A percentile compares a stretch with the other conserved stretches of the same genome.
phyloP scores from a whole-genome alignment of 768 basidiomycete genomes.

The Inosperma sp. region DNA sequence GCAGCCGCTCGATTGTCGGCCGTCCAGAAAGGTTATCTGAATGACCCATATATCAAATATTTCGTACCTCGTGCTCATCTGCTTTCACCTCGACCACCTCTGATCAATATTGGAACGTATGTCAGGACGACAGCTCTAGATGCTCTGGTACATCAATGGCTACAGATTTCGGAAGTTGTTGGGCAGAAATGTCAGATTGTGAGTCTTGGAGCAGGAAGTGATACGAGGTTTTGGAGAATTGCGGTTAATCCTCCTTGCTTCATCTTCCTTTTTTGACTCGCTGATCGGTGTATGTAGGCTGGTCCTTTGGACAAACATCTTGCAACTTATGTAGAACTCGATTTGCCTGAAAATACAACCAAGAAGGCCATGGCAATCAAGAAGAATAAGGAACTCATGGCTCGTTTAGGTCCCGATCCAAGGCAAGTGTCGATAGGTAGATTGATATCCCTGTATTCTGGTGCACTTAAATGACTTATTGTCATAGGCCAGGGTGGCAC shows the following conservation, averaged over 20 bases:
- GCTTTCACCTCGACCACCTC: constrained; percentile 62
- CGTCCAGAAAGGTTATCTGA: constrained; percentile 69
- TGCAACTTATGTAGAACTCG: constrained; percentile 76
- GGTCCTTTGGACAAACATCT: constrained; percentile 34
- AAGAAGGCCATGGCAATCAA: constrained; percentile 80
- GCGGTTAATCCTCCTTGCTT: constrained; percentile 50
- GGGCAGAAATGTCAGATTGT: constrained; percentile 74
- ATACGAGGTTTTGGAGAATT: constrained; percentile 92
- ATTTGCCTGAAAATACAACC: constrained; percentile 81
- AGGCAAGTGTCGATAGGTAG: constrained; percentile 42
- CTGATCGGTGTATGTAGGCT: constrained; percentile 12
- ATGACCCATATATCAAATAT: constrained; percentile 65
- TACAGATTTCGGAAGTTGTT: constrained; percentile 40
- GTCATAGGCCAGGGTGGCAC: constrained; percentile 57
- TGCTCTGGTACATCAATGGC: constrained; percentile 61
- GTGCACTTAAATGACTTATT: constrained; percentile 2
- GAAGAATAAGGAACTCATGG: constrained; percentile 56
- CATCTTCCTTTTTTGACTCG: background rate
- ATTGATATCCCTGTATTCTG: constrained; percentile 9
- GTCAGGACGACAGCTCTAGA: constrained; percentile 82
- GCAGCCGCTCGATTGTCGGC: constrained; percentile 85
- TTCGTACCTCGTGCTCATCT: constrained; percentile 68
- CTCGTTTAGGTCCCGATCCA: constrained; percentile 45
- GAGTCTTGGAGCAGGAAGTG: constrained; percentile 94
- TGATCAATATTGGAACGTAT: constrained; percentile 95